Conservation (phyloP, 1,139 yeast genomes). For the Geotrichum bryndzae region DNA sequence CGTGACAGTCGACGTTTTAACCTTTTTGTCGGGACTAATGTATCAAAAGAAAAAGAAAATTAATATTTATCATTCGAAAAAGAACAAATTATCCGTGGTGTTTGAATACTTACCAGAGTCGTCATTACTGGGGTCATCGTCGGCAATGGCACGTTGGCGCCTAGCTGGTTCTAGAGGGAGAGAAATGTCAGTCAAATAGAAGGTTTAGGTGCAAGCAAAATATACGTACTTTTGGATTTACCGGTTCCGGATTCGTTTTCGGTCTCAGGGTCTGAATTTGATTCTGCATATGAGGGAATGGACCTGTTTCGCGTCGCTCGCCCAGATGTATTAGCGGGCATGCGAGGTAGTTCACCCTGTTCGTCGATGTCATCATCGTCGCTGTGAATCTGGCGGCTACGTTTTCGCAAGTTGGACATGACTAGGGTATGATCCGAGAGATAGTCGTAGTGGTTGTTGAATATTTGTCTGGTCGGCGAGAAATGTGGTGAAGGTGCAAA, state of each 20-base stretch:
- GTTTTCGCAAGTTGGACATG: constrained; percentile 5
- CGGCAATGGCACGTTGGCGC: constrained; percentile 1
- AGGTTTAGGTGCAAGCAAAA: background rate
- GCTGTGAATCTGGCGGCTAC: constrained; percentile 1
- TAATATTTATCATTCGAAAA: background rate
- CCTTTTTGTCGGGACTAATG: constrained; percentile 3
- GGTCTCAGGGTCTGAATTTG: background rate
- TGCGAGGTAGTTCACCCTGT: background rate
- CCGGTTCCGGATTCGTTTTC: background rate
- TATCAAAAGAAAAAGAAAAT: background rate
- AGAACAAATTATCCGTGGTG: background rate
- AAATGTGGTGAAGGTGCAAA: background rate
- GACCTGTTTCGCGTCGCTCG: constrained; percentile 15
- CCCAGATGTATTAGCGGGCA: background rate
- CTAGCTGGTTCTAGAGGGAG: background rate
- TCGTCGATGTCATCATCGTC: background rate
- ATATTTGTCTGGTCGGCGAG: background rate
- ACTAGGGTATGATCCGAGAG: background rate
- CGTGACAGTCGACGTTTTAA: constrained; percentile 6
- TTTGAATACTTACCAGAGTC: background rate
- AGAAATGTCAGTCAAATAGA: background rate
- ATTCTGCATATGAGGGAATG: constrained; percentile 3
- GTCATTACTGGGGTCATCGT: constrained; percentile 17
- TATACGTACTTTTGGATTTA: background rate
- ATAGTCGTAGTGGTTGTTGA: background rate